Conservation (phyloP, 106 monocot species). For the Acorus calamus region DNA sequence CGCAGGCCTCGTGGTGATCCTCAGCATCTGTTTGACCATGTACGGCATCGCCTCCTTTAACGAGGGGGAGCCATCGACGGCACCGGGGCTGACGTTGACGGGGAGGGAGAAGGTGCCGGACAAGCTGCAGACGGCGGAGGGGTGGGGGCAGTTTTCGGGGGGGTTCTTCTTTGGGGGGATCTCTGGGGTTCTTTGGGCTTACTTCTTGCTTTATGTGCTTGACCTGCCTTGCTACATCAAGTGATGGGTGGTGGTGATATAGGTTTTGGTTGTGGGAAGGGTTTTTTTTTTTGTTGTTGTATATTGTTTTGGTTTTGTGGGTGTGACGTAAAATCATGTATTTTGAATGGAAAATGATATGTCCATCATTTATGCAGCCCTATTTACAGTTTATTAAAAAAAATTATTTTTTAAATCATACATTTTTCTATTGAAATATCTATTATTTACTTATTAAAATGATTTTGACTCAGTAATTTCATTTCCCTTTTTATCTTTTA, state of each 20-base stretch:
- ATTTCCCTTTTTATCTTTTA: too few relatives aligned
- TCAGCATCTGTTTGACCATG: conserved; percentile 84
- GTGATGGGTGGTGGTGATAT: conserved; percentile 6
- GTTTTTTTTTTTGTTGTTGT: too few relatives aligned
- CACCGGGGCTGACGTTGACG: conserved; percentile 73
- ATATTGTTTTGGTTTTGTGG: too few relatives aligned
- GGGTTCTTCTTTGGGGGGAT: conserved; percentile 97
- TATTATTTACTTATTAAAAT: too few relatives aligned
- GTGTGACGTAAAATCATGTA: too few relatives aligned
- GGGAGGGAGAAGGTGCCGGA: conserved; percentile 92
- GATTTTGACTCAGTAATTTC: too few relatives aligned
- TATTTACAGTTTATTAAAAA: too few relatives aligned
- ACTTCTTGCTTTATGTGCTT: conserved; percentile 90
- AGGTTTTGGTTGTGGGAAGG: too few relatives aligned
- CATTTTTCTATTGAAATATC: too few relatives aligned
- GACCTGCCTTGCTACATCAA: conserved; percentile 94
- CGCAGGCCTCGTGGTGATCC: conserved; percentile 79
- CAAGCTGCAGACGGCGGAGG: conserved; percentile 91
- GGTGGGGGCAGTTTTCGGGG: conserved; percentile 82
- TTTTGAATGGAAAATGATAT: too few relatives aligned
- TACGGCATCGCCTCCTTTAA: conserved; percentile 84
- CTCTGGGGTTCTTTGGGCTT: conserved; percentile 86
- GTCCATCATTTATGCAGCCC: too few relatives aligned
- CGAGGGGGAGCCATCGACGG: conserved; percentile 77
- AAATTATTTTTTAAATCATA: too few relatives aligned